Evolutionary conservation across 2,329 filamentous ascomycete genomes (phyloP).

Genomic region (Verticillium nonalfalfae): DNA sequence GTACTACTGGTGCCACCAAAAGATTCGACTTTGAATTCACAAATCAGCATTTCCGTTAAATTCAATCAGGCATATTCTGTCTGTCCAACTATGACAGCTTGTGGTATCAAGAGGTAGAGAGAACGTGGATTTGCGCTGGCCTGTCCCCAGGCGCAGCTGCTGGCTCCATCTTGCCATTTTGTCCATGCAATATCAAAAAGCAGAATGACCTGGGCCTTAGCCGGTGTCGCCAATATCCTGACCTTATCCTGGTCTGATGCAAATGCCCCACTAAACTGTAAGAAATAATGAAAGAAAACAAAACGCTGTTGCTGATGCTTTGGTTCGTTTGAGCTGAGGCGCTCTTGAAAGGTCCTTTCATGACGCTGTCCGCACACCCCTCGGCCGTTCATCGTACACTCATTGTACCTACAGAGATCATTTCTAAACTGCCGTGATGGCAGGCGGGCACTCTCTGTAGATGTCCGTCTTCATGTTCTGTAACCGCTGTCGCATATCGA

Average conservation of each 20-base stretch:
- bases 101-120: neutral
- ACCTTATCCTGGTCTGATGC: neutral
- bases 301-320: neutral
- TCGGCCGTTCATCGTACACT: neutral
- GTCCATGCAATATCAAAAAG: neutral
- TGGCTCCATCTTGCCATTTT: neutral
- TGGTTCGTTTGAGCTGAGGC: neutral
- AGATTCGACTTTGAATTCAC: neutral
- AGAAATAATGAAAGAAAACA: neutral
- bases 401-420: neutral
- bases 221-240: neutral
- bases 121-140: neutral
- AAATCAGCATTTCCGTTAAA: neutral
- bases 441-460: slow-evolving; percentile 35
- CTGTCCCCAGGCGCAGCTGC: neutral
- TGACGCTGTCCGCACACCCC: neutral
- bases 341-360: neutral
- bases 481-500: slow-evolving; percentile 48
- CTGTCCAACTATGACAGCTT: neutral
- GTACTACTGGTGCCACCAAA: too few relatives aligned
- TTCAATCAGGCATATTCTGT: neutral
- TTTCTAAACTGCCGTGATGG: slow-evolving; percentile 11
- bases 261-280: neutral
- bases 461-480: slow-evolving; percentile 55
- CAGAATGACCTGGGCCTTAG: neutral